These are phyloP conservation scores for Phaeotremella fagi DNA, from an alignment of 768 basidiomycete species.

Conservation along the genomic window DNA sequence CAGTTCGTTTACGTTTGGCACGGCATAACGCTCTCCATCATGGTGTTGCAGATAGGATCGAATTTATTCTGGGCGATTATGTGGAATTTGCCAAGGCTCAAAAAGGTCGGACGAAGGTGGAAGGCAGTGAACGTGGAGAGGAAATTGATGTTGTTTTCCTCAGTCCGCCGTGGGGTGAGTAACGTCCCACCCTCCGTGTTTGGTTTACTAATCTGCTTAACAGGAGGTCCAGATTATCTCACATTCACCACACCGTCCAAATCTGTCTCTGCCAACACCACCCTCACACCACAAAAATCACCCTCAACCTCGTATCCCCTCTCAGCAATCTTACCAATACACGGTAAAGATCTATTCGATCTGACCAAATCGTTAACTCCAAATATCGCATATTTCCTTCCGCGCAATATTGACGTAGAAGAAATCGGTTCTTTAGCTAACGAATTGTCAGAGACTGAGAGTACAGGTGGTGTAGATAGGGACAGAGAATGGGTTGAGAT, in stretches of 20 bases:
- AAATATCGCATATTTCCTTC: constrained; percentile 85
- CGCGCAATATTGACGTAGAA: constrained; percentile 68
- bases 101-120: constrained; percentile 11
- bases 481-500: constrained; percentile 68
- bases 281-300: background rate
- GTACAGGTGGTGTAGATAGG: constrained; percentile 13
- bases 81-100: constrained; percentile 64
- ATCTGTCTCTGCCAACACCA: too few relatives aligned
- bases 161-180: constrained; percentile 95
- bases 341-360: constrained; percentile 73
- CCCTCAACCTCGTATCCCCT: constrained; percentile 57
- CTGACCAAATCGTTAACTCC: constrained; percentile 66
- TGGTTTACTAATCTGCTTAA: constrained; percentile 6
- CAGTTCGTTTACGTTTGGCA: constrained; percentile 78
- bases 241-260: constrained; percentile 7
- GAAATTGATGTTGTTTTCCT: constrained; percentile 84
- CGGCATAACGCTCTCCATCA: constrained; percentile 90
- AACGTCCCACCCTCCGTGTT: constrained; percentile 27
- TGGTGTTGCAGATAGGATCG: constrained; percentile 90
- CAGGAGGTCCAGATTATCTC: constrained; percentile 46
- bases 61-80: constrained; percentile 86
- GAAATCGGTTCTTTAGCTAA: constrained; percentile 62
- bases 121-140: constrained; percentile 9
- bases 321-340: constrained; percentile 68
- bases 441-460: constrained; percentile 16